Conservation (phyloP, 164 flowering plant species). For the Berberis thunbergii region DNA sequence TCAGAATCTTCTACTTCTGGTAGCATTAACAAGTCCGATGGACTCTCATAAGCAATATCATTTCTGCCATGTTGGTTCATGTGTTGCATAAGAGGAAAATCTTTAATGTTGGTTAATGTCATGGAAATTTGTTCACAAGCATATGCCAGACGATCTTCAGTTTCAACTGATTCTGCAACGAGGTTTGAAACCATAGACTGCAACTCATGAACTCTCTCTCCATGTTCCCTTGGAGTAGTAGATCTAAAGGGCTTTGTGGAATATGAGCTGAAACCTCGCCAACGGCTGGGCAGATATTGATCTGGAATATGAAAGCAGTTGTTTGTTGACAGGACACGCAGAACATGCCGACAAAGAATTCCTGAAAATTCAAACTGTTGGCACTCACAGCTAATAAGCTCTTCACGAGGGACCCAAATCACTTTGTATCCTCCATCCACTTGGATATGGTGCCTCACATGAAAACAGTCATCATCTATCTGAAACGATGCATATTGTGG, state of each 20-base stretch:
- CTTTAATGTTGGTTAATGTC: slow-evolving; percentile 46
- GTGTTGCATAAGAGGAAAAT: slow-evolving; percentile 25
- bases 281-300: slow-evolving; percentile 53
- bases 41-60: slow-evolving; percentile 35
- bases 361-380: slow-evolving; percentile 70
- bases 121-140: slow-evolving; percentile 49
- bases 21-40: slow-evolving; percentile 47
- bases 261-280: slow-evolving; percentile 36
- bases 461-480: slow-evolving; percentile 48
- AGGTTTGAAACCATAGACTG: slow-evolving; percentile 59
- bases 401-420: slow-evolving; percentile 50
- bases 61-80: slow-evolving; percentile 11
- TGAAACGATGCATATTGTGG: slow-evolving; percentile 68
- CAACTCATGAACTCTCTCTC: slow-evolving; percentile 41
- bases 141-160: slow-evolving; percentile 51
- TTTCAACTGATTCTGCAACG: slow-evolving; percentile 45
- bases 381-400: slow-evolving; percentile 57
- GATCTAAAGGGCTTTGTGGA: slow-evolving; percentile 16
- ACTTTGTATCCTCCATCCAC: slow-evolving; percentile 66
- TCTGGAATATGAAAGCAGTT: slow-evolving; percentile 83
- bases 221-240: slow-evolving; percentile 18
- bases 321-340: slow-evolving; percentile 65
- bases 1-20: slow-evolving; percentile 65
- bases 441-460: slow-evolving; percentile 67
- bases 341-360: slow-evolving; percentile 64